Evolutionary conservation across 116 monocot genomes (phyloP).

Genomic region (Trichopus zeylanicus): DNA sequence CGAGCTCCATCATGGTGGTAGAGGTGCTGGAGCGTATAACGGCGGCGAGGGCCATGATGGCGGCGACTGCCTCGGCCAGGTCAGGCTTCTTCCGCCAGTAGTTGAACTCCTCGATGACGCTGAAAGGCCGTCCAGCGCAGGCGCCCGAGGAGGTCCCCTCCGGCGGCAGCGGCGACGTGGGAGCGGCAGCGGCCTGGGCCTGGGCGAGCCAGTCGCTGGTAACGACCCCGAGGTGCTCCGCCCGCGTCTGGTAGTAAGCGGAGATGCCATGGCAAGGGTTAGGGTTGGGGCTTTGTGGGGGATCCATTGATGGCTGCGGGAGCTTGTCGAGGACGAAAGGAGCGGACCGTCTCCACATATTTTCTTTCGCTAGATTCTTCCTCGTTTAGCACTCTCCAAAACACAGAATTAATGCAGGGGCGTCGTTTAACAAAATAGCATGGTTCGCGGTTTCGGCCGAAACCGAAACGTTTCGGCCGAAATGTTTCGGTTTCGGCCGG

Average conservation of each 20-base stretch:
- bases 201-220: conserved; percentile 86
- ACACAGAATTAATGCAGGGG: background rate
- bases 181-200: conserved; percentile 46
- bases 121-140: conserved; percentile 13
- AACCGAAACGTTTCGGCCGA: too few relatives aligned
- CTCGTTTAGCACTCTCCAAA: background rate
- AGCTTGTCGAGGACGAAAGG: conserved; percentile 66
- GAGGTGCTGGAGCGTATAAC: conserved; percentile 71
- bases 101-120: conserved; percentile 94
- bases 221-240: conserved; percentile 85
- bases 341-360: conserved; percentile 80
- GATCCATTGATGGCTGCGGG: background rate
- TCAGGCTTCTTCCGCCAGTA: conserved; percentile 94
- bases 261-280: conserved; percentile 33
- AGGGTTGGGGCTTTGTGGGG: conserved; percentile 25
- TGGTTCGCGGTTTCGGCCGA: too few relatives aligned
- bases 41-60: conserved; percentile 93
- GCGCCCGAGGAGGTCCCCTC: conserved; percentile 3
- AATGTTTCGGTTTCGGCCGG: too few relatives aligned
- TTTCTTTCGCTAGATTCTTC: background rate
- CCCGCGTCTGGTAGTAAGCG: conserved; percentile 94
- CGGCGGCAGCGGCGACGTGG: conserved; percentile 5
- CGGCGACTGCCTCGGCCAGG: conserved; percentile 92
- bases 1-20: conserved; percentile 96
- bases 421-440: too few relatives aligned